These are phyloP conservation scores for Xylariaceae sp. DNA, from an alignment of 2,329 filamentous ascomycete species.

Conservation along the genomic window DNA sequence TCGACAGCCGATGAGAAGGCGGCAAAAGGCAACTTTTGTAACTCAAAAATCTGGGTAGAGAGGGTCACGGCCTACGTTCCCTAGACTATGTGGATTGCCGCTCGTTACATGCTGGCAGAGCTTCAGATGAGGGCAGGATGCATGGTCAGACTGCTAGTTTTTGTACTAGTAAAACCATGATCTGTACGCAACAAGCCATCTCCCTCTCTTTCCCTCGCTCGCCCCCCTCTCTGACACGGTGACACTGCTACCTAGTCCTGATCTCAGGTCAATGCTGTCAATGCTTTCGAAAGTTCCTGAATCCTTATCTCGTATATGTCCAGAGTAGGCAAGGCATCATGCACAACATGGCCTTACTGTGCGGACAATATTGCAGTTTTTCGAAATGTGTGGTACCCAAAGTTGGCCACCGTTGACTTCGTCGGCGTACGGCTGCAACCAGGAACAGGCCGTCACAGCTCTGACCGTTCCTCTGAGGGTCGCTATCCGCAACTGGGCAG, in stretches of 20 bases:
- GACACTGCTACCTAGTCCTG: slow-evolving; percentile 5
- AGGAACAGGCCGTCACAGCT: slow-evolving; percentile 1
- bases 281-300: background rate
- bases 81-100: slow-evolving; percentile 10
- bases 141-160: slow-evolving; percentile 13
- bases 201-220: background rate
- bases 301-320: slow-evolving; percentile 6
- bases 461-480: slow-evolving; percentile 11
- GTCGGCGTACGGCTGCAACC: slow-evolving; percentile 14
- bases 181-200: background rate
- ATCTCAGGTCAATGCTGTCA: background rate
- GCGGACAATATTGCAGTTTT: slow-evolving; percentile 12
- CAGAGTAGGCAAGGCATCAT: slow-evolving; percentile 21
- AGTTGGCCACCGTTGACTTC: slow-evolving; percentile 9
- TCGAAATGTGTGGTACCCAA: slow-evolving; percentile 12
- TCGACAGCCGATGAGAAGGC: background rate
- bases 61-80: slow-evolving; percentile 6
- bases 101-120: slow-evolving; percentile 15
- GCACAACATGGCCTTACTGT: slow-evolving; percentile 25
- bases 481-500: slow-evolving; percentile 15
- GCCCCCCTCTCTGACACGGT: background rate
- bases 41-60: slow-evolving; percentile 17
- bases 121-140: slow-evolving; percentile 11
- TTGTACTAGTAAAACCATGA: background rate
- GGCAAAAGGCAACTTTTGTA: slow-evolving; percentile 5